Evolutionary conservation across 352 stramenopile species (phyloP).

Genomic region (Globisporangium okanoganense): DNA sequence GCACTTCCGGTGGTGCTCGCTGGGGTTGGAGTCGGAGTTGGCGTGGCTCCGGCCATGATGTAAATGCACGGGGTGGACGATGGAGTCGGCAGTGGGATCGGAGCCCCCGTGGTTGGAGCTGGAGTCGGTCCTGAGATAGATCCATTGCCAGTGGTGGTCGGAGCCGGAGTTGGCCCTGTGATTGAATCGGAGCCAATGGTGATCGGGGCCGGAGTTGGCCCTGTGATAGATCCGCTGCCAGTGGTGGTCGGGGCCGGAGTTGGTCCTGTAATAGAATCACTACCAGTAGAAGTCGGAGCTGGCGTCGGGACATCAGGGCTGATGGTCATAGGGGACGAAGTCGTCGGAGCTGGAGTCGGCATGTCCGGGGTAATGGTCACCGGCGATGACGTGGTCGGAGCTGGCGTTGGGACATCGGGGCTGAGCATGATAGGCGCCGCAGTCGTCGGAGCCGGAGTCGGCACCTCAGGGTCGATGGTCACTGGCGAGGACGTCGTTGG

Average conservation of each 20-base stretch:
- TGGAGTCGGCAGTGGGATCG: conserved; percentile 2
- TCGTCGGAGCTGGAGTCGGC: background rate
- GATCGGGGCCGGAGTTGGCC: background rate
- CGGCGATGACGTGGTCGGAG: conserved; percentile 2
- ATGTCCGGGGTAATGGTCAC: background rate
- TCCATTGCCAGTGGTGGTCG: background rate
- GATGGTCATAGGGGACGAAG: background rate
- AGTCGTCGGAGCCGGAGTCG: conserved; percentile 1
- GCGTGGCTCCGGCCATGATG: conserved; percentile 1
- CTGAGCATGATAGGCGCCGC: background rate
- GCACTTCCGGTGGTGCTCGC: background rate
- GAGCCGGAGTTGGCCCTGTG: background rate
- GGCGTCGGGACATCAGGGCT: background rate
- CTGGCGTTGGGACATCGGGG: background rate
- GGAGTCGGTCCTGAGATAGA: background rate
- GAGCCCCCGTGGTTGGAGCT: background rate
- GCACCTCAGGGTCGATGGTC: background rate
- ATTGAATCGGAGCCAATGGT: too few species aligned
- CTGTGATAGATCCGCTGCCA: background rate
- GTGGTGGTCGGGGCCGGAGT: background rate
- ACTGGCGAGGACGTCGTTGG: background rate
- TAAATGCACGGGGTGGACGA: conserved; percentile 2
- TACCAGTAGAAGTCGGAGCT: background rate
- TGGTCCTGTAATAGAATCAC: too few species aligned
- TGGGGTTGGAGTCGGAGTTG: background rate